Evolutionary conservation across 495 filamentous ascomycete species (phyloP), one percentile per base, ranked within the genome.

Genomic region (Xylaria curta): DNA sequence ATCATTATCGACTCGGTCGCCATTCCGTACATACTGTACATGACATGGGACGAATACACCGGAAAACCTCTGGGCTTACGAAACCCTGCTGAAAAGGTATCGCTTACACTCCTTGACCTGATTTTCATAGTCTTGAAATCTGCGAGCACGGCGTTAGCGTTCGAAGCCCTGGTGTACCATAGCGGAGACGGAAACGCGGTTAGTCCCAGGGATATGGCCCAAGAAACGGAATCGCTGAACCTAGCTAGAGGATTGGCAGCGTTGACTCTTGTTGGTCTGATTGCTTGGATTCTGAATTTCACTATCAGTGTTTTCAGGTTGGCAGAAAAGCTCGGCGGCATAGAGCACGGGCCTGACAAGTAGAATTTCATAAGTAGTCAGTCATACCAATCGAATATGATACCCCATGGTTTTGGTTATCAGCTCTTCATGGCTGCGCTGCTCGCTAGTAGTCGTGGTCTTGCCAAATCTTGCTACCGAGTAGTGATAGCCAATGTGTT

Each of bases 111-210:
- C 69, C 87, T 97, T 71, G 96, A 99, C 82, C 86, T 98, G 3
- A 88, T 97, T 78, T 99, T 99, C 79, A 97, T 99, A 73, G 93
- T 98, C 36, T 97, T 99, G 80, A 93, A 97, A 78, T 93, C 94
- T 1, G 93, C 94, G 54, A 98, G 97, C 81, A 82, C 97, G 49
- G 92, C 92, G 62, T 81, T 99, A 76, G 94, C 97, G 12, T 97
- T 98, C 78, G 91, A 92, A 78, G 90, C 93, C 12, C 81, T 97
- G 60, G 89, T 87, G 10, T 93, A 94, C 79, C 87, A 91, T 60
- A 86, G 87, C 51, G 79, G 79, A 6, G 74, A 76, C 44, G 70
- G 71, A 26, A 51, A 62, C 15, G 71, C 77, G 47, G 60, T 26
- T 3, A 61, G 69, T 13, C 15, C 69, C 10, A 38, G 54, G 21